Percentiles rank a stretch among this genome's conserved stretches.
phyloP scores from a whole-genome alignment of 2,329 filamentous ascomycete genomes.

The Capronia coronata region DNA sequence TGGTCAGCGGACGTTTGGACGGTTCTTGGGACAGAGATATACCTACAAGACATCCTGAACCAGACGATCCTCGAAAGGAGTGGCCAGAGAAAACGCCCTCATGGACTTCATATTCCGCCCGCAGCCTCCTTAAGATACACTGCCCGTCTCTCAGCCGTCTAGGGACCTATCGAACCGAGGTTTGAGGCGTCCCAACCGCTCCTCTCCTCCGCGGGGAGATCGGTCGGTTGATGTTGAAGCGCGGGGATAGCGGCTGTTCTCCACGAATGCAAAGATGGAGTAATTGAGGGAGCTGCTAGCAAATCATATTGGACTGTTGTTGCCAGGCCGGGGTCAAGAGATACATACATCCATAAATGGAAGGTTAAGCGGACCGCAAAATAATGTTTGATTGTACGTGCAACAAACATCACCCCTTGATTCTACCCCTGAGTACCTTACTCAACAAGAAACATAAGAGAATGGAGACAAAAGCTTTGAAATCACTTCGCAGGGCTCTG shows the following conservation, averaged over 20 bases:
- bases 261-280: neutral
- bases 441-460: too few species aligned
- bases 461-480: too few species aligned
- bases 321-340: too few species aligned
- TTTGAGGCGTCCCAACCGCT: neutral
- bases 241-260: neutral
- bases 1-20: neutral
- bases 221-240: neutral
- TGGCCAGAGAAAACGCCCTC: neutral
- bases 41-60: constrained; percentile 14
- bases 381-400: too few species aligned
- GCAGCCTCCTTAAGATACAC: neutral
- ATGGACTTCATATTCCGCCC: neutral
- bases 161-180: neutral
- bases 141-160: neutral
- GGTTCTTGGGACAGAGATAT: neutral
- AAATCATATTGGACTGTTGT: too few species aligned
- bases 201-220: neutral
- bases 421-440: too few species aligned
- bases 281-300: too few species aligned
- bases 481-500: too few species aligned
- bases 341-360: too few species aligned
- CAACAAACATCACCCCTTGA: too few species aligned
- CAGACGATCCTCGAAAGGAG: neutral
- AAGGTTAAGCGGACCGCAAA: too few species aligned